A percentile compares a stretch with the other conserved stretches of the same genome.
These are phyloP conservation scores for Rhododendron vialii DNA, from an alignment of 148 eudicot species.

Conservation along the genomic window DNA sequence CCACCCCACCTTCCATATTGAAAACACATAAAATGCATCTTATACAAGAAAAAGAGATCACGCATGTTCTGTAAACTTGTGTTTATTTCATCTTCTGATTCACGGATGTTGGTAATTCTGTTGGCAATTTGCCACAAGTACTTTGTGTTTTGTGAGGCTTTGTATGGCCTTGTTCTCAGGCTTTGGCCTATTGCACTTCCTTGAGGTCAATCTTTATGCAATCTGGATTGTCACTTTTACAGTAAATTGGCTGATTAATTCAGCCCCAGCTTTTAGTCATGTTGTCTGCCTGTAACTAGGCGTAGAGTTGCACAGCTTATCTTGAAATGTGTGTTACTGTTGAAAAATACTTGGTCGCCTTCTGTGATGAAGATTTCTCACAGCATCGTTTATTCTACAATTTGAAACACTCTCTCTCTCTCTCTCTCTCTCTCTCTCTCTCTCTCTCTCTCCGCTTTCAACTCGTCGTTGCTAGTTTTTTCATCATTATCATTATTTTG, in stretches of 20 bases:
- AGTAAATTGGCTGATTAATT: neutral
- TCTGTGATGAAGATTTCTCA: neutral
- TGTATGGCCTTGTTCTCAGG: neutral
- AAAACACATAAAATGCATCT: neutral
- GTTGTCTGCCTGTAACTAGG: neutral
- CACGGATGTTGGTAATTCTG: neutral
- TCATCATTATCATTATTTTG: neutral
- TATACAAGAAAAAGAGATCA: neutral
- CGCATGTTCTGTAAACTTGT: neutral
- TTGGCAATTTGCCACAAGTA: neutral
- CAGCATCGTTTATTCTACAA: neutral
- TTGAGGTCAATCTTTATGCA: neutral
- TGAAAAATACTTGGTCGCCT: neutral
- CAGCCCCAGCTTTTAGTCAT: neutral
- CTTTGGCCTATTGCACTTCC: neutral
- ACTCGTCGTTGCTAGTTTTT: too few species aligned
- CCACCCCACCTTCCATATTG: neutral
- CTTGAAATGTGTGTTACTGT: neutral
- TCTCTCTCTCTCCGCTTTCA: neutral
- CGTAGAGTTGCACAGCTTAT: neutral
- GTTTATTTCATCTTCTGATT: neutral
- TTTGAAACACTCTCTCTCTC: neutral
- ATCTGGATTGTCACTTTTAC: neutral
- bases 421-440: neutral
- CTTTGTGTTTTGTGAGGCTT: constrained; percentile 5